Evolutionary conservation across 2,329 filamentous ascomycete genomes (phyloP).

Genomic region (Lachnellula occidentalis): DNA sequence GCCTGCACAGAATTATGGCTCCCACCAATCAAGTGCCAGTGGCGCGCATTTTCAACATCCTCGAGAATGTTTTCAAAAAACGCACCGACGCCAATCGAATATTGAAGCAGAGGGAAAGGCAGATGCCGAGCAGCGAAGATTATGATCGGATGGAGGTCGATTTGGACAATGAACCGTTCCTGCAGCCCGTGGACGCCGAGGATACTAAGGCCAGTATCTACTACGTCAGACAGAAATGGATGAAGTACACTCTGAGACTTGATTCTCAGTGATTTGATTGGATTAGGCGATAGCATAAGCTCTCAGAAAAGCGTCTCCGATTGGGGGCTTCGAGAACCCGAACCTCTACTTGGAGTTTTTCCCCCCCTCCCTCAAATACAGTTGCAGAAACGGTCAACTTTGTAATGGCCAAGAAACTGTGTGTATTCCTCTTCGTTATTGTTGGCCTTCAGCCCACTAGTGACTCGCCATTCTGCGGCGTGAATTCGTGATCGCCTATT

Average conservation of each 20-base stretch:
- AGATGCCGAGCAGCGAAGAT: conserved; percentile 7
- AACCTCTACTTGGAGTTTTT: too few relatives aligned
- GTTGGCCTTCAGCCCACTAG: too few relatives aligned
- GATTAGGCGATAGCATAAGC: too few relatives aligned
- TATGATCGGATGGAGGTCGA: conserved; percentile 14
- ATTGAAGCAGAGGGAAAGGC: conserved; percentile 13
- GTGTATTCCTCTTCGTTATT: too few relatives aligned
- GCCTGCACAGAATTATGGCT: not conserved
- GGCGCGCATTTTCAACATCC: conserved; percentile 4
- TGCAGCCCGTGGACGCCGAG: conserved; percentile 14
- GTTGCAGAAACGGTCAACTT: too few relatives aligned
- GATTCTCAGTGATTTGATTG: too few relatives aligned
- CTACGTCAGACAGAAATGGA: conserved; percentile 22
- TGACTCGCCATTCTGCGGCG: too few relatives aligned
- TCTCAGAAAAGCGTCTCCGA: too few relatives aligned
- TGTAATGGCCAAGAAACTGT: too few relatives aligned
- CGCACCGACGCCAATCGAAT: conserved; percentile 5
- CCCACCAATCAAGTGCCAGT: conserved; percentile 6
- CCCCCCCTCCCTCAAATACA: too few relatives aligned
- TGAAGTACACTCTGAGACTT: conserved; percentile 10
- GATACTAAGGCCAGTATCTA: conserved; percentile 22
- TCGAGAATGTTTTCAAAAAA: conserved; percentile 13
- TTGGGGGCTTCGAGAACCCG: too few relatives aligned
- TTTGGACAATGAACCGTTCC: conserved; percentile 16
- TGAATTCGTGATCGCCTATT: too few relatives aligned